phyloP scores from a whole-genome alignment of 495 filamentous ascomycete genomes.

The Staphylotrichum longicolle region DNA sequence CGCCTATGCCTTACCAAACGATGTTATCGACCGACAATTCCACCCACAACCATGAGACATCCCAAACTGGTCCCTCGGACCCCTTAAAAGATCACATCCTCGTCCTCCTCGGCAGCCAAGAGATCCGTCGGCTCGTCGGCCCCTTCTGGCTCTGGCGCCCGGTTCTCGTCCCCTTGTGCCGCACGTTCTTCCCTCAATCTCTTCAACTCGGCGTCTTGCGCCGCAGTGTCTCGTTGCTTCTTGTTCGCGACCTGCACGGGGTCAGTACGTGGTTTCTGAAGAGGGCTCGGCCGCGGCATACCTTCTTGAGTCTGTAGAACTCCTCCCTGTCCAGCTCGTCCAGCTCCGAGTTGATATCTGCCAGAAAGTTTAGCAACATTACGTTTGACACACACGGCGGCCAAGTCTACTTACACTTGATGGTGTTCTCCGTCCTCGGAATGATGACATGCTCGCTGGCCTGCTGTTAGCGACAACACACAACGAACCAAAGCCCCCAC shows the following conservation, averaged over 20 bases:
- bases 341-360: constrained; percentile 97
- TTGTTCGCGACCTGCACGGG: constrained; percentile 70
- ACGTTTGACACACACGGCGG: background rate
- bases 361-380: constrained; percentile 2
- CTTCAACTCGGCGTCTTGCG: constrained; percentile 70
- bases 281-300: background rate
- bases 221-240: constrained; percentile 81
- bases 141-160: constrained; percentile 49
- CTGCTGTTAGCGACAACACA: background rate
- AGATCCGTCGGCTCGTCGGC: constrained; percentile 59
- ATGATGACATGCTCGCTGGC: constrained; percentile 91
- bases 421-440: constrained; percentile 95
- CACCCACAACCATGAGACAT: constrained; percentile 17
- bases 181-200: constrained; percentile 50
- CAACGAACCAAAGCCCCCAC: background rate
- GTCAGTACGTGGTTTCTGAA: background rate
- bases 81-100: constrained; percentile 93
- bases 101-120: constrained; percentile 80
- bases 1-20: constrained; percentile 23
- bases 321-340: constrained; percentile 98
- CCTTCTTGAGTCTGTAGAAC: constrained; percentile 96
- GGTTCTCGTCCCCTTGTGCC: constrained; percentile 42
- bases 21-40: constrained; percentile 10
- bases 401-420: constrained; percentile 66
- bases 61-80: background rate